A percentile compares a stretch with the other conserved stretches of the same genome.
Conservation (phyloP, 2,329 filamentous ascomycete species). For the Xylariaceae sp. region DNA sequence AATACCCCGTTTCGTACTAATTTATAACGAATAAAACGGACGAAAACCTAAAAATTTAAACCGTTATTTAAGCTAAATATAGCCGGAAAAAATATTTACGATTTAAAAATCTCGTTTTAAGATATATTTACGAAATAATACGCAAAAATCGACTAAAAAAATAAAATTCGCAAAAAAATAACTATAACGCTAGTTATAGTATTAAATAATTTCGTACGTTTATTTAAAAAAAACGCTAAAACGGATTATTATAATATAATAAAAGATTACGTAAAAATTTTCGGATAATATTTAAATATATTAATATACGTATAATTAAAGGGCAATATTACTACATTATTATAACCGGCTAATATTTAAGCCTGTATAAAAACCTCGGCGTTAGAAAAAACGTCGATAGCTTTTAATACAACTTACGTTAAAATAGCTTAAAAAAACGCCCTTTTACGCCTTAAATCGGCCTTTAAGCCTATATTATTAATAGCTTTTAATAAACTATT, state of each 20-base stretch:
- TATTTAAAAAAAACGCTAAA: slow-evolving; percentile 1
- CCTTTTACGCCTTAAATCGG: no score
- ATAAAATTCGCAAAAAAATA: slow-evolving; percentile 5
- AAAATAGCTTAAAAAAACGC: no score
- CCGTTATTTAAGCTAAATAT: slow-evolving; percentile 4
- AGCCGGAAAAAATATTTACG: slow-evolving; percentile 1
- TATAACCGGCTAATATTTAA: no score
- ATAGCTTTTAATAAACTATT: no score
- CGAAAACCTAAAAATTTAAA: neutral
- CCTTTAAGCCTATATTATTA: no score
- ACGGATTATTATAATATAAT: slow-evolving; percentile 1
- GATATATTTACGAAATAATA: neutral
- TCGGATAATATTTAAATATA: neutral
- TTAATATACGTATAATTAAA: slow-evolving; percentile 3
- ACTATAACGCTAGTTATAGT: slow-evolving; percentile 1
- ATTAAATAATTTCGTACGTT: slow-evolving; percentile 1
- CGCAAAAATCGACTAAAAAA: slow-evolving; percentile 3
- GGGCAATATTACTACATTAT: neutral
- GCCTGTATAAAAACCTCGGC: no score
- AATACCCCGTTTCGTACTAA: slow-evolving; percentile 1
- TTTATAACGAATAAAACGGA: neutral
- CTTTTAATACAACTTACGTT: no score
- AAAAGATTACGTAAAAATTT: slow-evolving; percentile 3
- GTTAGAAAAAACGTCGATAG: no score
- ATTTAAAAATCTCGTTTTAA: slow-evolving; percentile 4